Evolutionary conservation across 1,284 basidiomycete genomes (phyloP).

Genomic region (Thecaphora frezii): DNA sequence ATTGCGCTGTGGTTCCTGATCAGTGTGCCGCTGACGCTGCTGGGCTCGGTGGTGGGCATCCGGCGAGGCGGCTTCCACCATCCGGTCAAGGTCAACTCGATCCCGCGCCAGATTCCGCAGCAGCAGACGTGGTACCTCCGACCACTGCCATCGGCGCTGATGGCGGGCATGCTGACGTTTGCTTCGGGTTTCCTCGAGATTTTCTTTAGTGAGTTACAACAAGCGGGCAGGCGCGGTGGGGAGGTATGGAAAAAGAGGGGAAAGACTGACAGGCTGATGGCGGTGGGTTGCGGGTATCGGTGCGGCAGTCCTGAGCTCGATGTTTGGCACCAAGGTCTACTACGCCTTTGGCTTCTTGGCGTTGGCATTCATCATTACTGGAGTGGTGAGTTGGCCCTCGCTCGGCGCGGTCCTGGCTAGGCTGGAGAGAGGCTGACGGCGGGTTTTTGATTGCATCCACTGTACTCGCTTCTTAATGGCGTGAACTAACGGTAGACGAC

Average conservation of each 20-base stretch:
- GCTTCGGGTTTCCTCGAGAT: constrained; percentile 95
- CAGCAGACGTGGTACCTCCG: constrained; percentile 59
- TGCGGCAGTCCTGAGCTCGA: constrained; percentile 74
- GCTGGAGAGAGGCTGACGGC: not conserved
- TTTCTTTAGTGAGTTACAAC: constrained; percentile 70
- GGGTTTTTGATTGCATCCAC: too few species aligned
- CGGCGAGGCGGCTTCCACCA: constrained; percentile 78
- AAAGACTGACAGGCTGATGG: too few species aligned
- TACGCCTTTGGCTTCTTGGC: constrained; percentile 75
- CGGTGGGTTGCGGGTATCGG: too few species aligned
- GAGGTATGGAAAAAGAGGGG: too few species aligned
- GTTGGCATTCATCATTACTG: constrained; percentile 80
- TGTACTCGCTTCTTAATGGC: too few species aligned
- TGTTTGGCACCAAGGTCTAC: constrained; percentile 84
- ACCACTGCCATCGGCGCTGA: constrained; percentile 70
- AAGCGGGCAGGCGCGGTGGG: too few species aligned
- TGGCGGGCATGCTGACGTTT: constrained; percentile 90
- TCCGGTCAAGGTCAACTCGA: constrained; percentile 86
- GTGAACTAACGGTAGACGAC: constrained; percentile 36
- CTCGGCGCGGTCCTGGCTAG: constrained; percentile 4
- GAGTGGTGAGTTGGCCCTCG: constrained; percentile 75
- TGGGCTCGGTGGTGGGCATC: constrained; percentile 72
- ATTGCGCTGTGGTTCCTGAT: constrained; percentile 94
- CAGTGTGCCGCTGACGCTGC: constrained; percentile 72
- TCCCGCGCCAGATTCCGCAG: constrained; percentile 67